Evolutionary conservation across 805 yeast species (phyloP).

Genomic region (Danielia oregonensis): DNA sequence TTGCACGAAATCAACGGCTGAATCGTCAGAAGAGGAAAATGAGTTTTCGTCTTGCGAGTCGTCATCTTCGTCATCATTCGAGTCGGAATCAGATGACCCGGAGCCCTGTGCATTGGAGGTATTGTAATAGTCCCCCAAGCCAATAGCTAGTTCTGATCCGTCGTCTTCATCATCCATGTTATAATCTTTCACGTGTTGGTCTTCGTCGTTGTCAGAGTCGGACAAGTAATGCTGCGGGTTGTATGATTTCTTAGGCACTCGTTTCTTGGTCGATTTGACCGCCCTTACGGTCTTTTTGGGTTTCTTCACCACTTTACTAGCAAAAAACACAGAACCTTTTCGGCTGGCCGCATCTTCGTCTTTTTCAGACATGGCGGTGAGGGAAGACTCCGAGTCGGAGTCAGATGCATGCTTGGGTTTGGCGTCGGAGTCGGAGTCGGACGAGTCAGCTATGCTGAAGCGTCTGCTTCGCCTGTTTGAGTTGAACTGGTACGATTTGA

Average conservation of each 20-base stretch:
- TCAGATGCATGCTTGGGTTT: conserved; percentile 2
- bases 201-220: conserved; percentile 4
- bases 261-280: conserved; percentile 10
- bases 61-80: conserved; percentile 22
- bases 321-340: conserved; percentile 12
- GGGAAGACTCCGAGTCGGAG: conserved; percentile 36
- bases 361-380: conserved; percentile 33
- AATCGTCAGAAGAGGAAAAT: conserved; percentile 48
- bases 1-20: conserved; percentile 68
- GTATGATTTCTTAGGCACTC: conserved; percentile 3
- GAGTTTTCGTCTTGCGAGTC: conserved; percentile 20
- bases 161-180: conserved; percentile 7
- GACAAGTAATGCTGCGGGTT: conserved; percentile 1
- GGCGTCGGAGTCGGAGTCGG: conserved; percentile 24
- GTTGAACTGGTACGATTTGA: conserved; percentile 20
- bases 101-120: conserved; percentile 14
- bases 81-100: conserved; percentile 30
- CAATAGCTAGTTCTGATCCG: conserved; percentile 11
- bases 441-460: conserved; percentile 34
- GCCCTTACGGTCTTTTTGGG: conserved; percentile 7
- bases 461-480: conserved; percentile 18
- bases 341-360: conserved; percentile 14
- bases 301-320: not conserved
- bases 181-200: not conserved
- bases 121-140: conserved; percentile 21